Percentiles rank a stretch among this genome's conserved stretches.
phyloP scores from a whole-genome alignment of 1,284 basidiomycete genomes.

The Apiotrichum siamense region DNA sequence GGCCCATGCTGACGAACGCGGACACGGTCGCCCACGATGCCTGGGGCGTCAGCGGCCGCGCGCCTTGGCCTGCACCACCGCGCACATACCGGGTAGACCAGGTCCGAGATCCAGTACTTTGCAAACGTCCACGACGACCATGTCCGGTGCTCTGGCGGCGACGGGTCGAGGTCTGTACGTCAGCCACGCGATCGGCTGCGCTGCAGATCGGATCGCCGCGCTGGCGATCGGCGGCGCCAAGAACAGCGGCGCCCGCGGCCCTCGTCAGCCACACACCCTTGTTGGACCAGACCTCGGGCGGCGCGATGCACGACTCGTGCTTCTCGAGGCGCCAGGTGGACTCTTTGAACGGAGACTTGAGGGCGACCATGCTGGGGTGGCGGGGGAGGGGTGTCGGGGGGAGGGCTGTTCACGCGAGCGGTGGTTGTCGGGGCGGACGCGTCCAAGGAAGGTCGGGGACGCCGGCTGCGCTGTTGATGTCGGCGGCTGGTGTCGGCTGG shows the following conservation, averaged over 20 bases:
- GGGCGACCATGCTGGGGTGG: no score
- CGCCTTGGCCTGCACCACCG: neutral
- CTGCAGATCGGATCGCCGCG: no score
- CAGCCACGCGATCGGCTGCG: neutral
- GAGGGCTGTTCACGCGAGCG: no score
- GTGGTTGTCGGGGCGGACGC: no score
- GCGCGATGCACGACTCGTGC: slow-evolving; percentile 38
- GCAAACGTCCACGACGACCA: slow-evolving; percentile 40
- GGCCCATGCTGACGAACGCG: slow-evolving; percentile 31
- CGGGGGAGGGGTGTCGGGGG: no score
- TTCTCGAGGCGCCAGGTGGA: slow-evolving; percentile 33
- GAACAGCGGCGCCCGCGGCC: neutral
- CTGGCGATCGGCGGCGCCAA: no score
- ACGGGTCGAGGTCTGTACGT: slow-evolving; percentile 36
- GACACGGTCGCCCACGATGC: slow-evolving; percentile 38
- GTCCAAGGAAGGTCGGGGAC: no score
- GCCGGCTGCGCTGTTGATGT: no score
- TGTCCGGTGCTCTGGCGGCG: slow-evolving; percentile 28
- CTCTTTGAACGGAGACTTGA: slow-evolving; percentile 2
- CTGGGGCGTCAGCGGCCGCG: slow-evolving; percentile 14
- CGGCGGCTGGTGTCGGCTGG: no score
- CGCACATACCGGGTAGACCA: slow-evolving; percentile 2
- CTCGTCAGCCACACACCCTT: slow-evolving; percentile 23
- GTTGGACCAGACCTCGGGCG: slow-evolving; percentile 37
- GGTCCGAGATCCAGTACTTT: slow-evolving; percentile 10